These are phyloP conservation scores for Colletotrichum higginsianum DNA, from an alignment of 2,329 filamentous ascomycete species.

Conservation along the genomic window DNA sequence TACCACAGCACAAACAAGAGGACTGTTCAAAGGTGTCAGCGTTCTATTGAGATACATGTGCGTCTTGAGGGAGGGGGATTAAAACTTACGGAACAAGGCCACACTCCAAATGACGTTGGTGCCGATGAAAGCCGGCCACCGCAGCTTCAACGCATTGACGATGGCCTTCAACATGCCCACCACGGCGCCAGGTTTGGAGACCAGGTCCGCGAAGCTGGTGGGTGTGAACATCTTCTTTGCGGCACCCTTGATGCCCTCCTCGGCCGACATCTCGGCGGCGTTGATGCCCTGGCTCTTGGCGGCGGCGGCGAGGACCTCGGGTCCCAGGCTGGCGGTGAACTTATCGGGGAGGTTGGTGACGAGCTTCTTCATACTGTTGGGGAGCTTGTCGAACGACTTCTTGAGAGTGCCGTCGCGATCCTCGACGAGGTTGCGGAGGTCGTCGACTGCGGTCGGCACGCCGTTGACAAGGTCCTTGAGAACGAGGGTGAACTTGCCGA, in stretches of 20 bases:
- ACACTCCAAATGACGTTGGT: conserved; percentile 92
- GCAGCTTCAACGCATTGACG: conserved; percentile 85
- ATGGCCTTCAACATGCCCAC: conserved; percentile 91
- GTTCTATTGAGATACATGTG: not conserved
- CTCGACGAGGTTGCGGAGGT: conserved; percentile 78
- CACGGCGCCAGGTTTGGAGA: conserved; percentile 89
- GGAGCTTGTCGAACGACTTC: conserved; percentile 76
- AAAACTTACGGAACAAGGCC: conserved; percentile 82
- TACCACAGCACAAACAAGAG: conserved; percentile 97
- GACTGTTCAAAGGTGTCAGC: conserved; percentile 63
- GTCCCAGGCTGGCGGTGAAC: conserved; percentile 81
- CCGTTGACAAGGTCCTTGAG: conserved; percentile 94
- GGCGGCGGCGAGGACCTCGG: conserved; percentile 85
- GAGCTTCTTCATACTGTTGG: conserved; percentile 85
- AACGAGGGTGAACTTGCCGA: conserved; percentile 88
- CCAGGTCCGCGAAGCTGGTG: conserved; percentile 81
- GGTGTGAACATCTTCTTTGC: conserved; percentile 79
- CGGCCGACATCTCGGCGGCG: conserved; percentile 64
- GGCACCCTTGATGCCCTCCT: conserved; percentile 64
- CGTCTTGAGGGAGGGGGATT: not conserved
- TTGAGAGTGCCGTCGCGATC: conserved; percentile 74
- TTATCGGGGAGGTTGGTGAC: conserved; percentile 88
- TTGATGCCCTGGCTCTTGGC: conserved; percentile 80
- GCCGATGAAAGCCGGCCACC: conserved; percentile 92
- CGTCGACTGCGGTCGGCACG: conserved; percentile 92